phyloP scores from a whole-genome alignment of 2,329 filamentous ascomycete genomes.

The Cercospora zeina region DNA sequence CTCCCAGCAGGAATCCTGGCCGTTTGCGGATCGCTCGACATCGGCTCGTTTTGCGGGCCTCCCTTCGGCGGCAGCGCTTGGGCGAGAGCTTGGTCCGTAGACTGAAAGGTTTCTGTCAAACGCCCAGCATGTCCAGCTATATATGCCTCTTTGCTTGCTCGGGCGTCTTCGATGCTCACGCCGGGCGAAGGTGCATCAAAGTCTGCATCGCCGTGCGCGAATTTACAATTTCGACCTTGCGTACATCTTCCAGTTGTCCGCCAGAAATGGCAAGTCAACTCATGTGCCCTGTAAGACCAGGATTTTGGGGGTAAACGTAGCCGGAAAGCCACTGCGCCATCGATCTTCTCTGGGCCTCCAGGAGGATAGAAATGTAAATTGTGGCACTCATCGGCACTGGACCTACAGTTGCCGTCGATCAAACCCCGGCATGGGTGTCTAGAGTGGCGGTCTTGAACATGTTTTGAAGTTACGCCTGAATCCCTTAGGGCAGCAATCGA shows the following conservation, averaged over 20 bases:
- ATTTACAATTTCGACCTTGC: constrained; percentile 27
- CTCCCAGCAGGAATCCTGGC: neutral
- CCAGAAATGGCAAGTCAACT: constrained; percentile 2
- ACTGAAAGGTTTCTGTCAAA: neutral
- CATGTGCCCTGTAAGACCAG: neutral
- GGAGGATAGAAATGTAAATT: constrained; percentile 11
- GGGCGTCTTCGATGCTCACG: constrained; percentile 6
- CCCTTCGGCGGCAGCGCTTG: neutral
- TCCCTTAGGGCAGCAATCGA: neutral
- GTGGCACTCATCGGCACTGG: constrained; percentile 13
- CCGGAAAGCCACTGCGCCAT: neutral
- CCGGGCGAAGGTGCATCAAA: constrained; percentile 18
- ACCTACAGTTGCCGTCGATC: constrained; percentile 15
- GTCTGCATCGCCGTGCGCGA: constrained; percentile 31
- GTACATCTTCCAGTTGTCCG: constrained; percentile 1
- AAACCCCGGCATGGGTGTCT: constrained; percentile 17
- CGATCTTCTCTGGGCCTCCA: constrained; percentile 8
- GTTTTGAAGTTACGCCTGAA: neutral
- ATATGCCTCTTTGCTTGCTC: constrained; percentile 8
- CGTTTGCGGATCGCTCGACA: constrained; percentile 9
- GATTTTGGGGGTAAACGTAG: neutral
- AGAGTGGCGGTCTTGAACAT: neutral
- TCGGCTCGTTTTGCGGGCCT: constrained; percentile 2
- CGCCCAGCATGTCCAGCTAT: neutral
- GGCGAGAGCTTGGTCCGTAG: neutral